Percentiles rank a stretch among this genome's conserved stretches.
phyloP scores from a whole-genome alignment of 139 green algal species.

The Chlorella vulgaris region DNA sequence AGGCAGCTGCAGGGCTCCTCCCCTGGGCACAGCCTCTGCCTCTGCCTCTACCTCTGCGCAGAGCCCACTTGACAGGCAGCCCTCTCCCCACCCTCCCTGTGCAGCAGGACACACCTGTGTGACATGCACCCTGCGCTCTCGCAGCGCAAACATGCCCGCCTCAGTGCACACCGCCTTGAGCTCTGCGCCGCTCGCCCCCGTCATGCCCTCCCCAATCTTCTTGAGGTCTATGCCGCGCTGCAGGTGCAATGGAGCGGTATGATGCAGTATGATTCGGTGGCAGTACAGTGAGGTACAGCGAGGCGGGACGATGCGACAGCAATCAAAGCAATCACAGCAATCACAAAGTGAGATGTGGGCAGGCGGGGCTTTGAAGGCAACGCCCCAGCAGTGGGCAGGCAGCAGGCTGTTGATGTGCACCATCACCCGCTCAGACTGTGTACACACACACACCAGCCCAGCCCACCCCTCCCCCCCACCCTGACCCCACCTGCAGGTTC shows the following conservation, averaged over 20 bases:
- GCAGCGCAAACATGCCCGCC: conserved; percentile 98
- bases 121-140: conserved; percentile 96
- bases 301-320: no score
- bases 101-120: conserved; percentile 64
- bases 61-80: background rate
- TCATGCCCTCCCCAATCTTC: conserved; percentile 94
- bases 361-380: no score
- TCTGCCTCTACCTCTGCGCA: no score
- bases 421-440: no score
- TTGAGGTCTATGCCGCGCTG: conserved; percentile 94
- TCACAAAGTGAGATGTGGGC: no score
- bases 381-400: no score
- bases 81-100: background rate
- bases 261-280: background rate
- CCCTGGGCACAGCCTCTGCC: no score
- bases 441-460: no score
- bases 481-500: conserved; percentile 76
- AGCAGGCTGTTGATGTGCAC: no score
- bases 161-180: conserved; percentile 98
- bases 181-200: conserved; percentile 89
- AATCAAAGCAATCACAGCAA: no score
- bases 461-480: no score
- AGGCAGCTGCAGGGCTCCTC: no score
- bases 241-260: background rate
- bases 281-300: background rate